Evolutionary conservation across 2,329 filamentous ascomycete genomes (phyloP), one percentile per base, ranked within the genome.

Genomic region (Macroventuria anomochaeta): DNA sequence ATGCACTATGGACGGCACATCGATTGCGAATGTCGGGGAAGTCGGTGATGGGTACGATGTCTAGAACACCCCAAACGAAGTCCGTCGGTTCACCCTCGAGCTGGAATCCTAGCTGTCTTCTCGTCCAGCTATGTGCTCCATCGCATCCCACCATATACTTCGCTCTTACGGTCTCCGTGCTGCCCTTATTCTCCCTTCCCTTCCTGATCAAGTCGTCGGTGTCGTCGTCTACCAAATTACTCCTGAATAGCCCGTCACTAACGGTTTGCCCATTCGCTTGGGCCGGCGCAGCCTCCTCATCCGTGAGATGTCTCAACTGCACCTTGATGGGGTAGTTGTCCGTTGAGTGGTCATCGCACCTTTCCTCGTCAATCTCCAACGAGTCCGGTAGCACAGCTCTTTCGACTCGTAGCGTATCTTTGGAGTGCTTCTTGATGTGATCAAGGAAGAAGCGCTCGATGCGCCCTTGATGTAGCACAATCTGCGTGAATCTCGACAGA

Each of bases 131-230:
- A 63, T 87, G 85, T 0, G 88, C 87, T 0, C 88, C 88, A 58
- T 90, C 88, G 37, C 84, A 86, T 0, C 87, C 88, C 3, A 91
- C 78, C 25, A 90, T 77, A 57, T 88, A 90, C 65, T 86, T 86
- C 5, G 82, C 80, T 32, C 76, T 80, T 2, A 87, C 73, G 0
- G 71, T 65, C 60, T 83, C 81, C 59, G 56, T 63, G 13, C 57
- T 73, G 21, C 62, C 67, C 46, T 57, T 72, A 47, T 68, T 77
- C 41, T 64, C 71, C 46, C 56, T 69, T 46, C 73, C 78, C 51
- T 70, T 76, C 31, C 65, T 67, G 20, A 79, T 77, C 31, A 86
- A 66, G 13, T 83, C 81, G 1, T 83, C 79, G 0, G 81, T 85
- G 57, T 87, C 85, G 44, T 86, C 83, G 6, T 80, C 74, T 0